These are phyloP conservation scores for Metschnikowia anglica DNA, from an alignment of 805 yeast genomes.

Conservation along the genomic window DNA sequence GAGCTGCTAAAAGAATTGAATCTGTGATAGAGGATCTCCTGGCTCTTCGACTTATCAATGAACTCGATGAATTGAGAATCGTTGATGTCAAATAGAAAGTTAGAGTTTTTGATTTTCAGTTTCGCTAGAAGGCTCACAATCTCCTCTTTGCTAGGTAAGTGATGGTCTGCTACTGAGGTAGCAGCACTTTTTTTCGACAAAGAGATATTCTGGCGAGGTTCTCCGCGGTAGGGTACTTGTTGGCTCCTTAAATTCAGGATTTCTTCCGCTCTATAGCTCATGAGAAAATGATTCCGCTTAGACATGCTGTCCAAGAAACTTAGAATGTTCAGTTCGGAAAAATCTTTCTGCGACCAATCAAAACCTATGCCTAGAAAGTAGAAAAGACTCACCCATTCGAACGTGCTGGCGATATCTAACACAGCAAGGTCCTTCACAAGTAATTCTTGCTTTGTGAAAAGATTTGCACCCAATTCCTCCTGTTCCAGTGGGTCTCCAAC, in stretches of 20 bases:
- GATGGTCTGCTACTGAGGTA: not conserved
- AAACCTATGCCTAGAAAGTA: constrained; percentile 47
- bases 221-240: constrained; percentile 1
- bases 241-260: constrained; percentile 1
- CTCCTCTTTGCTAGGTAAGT: constrained; percentile 7
- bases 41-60: constrained; percentile 9
- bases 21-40: constrained; percentile 22
- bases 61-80: constrained; percentile 16
- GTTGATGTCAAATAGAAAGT: constrained; percentile 17
- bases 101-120: constrained; percentile 8
- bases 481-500: constrained; percentile 27
- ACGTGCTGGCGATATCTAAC: constrained; percentile 34
- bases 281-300: constrained; percentile 4
- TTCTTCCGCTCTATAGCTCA: constrained; percentile 9
- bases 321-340: constrained; percentile 30
- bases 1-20: constrained; percentile 30
- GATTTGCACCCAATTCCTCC: constrained; percentile 8
- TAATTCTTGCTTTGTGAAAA: constrained; percentile 26
- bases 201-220: not conserved
- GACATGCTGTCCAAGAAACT: constrained; percentile 9
- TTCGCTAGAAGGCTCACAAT: constrained; percentile 5
- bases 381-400: constrained; percentile 53
- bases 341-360: constrained; percentile 46
- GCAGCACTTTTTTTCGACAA: not conserved
- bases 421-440: constrained; percentile 40